Evolutionary conservation across 768 basidiomycete genomes (phyloP), one percentile per base, ranked within the genome.

Genomic region (Collybia sordida): DNA sequence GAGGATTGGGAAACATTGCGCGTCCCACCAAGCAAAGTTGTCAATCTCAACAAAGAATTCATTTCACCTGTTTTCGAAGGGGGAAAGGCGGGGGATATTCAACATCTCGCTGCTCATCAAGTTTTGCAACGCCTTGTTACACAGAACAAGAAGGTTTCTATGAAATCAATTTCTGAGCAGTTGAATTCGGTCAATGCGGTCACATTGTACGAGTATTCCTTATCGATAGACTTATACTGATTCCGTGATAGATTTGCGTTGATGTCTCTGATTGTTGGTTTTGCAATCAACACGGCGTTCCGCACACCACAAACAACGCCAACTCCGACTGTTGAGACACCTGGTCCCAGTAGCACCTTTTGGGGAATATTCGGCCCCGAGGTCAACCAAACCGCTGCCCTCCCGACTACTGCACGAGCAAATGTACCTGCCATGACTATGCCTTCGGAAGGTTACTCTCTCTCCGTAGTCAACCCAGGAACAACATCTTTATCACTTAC

Each of bases 221-320:
- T 23, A 38, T 27, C 48, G 34, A 37, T 52, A 40, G 40, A 11
- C 46, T 27, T 46, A 55, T 36, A 43, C 22, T 41, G 34, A 41
- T 6, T 21, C 22, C 21, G 21, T 49, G 4, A n/a, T 54, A 90
- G 88, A 42, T 77, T 90, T 52, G 84, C 86, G 0, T 63, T 90
- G 42, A 67, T 90, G 55, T 86, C 86, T 34, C 71, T 90, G 34
- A 73, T 89, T n/a, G 70, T 88, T 73, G 85, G 65, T 27, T 81
- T 80, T 37, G 70, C 83, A 9, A 72, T 80, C 61, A 82, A 81
- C 53, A 74, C 77, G 7, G 60, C 72, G 5, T 73, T 81, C 63
- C 73, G 70, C 17, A 56, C 70, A 23, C 49, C 56, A 24, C 47
- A 56, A 3, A 57, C 68, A 6, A 56, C 70, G 7, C 66, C 73